Evolutionary conservation across 805 yeast species (phyloP).

Genomic region (Myxozyma monticola): DNA sequence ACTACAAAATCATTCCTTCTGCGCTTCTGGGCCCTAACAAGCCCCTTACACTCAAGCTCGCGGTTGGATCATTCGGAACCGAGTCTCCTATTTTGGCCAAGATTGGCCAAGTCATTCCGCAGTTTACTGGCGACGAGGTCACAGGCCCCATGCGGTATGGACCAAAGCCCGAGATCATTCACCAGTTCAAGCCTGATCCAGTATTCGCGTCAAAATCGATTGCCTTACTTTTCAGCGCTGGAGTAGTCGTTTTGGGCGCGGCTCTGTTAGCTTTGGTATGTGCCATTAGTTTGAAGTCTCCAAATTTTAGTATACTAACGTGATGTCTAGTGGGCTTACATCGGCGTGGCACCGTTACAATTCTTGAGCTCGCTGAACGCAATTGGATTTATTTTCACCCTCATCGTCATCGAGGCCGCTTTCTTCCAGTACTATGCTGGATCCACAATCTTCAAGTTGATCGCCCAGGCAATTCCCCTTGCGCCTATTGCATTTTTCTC

Average conservation of each 20-base stretch:
- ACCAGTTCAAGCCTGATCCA: conserved; percentile 58
- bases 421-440: conserved; percentile 61
- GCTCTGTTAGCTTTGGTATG: conserved; percentile 42
- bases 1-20: conserved; percentile 36
- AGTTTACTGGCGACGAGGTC: conserved; percentile 28
- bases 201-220: conserved; percentile 52
- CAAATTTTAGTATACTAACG: neutral
- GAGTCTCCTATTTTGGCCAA: conserved; percentile 18
- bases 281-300: neutral
- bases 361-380: conserved; percentile 2
- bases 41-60: conserved; percentile 32
- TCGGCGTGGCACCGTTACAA: conserved; percentile 28
- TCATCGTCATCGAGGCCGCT: conserved; percentile 53
- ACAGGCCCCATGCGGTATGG: conserved; percentile 36
- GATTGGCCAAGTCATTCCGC: conserved; percentile 20
- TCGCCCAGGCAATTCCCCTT: conserved; percentile 50
- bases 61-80: conserved; percentile 37
- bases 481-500: conserved; percentile 56
- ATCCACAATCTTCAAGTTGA: conserved; percentile 59
- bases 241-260: conserved; percentile 46
- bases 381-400: conserved; percentile 49
- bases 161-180: conserved; percentile 60
- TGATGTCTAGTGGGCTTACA: conserved; percentile 28
- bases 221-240: conserved; percentile 53
- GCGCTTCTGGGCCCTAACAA: conserved; percentile 34